Evolutionary conservation across 495 filamentous ascomycete genomes (phyloP).

Genomic region (Penicillium subrubescens): DNA sequence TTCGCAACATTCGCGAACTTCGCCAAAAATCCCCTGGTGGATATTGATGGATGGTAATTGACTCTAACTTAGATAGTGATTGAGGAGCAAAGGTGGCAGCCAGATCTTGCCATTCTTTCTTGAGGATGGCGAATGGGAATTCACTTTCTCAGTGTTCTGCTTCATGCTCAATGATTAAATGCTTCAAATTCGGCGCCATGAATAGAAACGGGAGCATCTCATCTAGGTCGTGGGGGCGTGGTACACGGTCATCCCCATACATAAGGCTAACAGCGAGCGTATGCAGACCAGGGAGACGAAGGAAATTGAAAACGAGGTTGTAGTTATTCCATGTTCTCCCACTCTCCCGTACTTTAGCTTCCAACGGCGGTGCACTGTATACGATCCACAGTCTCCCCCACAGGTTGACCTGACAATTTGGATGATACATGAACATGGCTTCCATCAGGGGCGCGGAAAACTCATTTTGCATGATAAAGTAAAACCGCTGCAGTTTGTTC

Average conservation of each 20-base stretch:
- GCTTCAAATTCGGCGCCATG: not conserved
- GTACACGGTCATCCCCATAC: not conserved
- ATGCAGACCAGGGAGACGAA: not conserved
- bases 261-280: not conserved
- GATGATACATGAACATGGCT: too few relatives aligned
- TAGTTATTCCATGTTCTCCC: not conserved
- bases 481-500: too few relatives aligned
- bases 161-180: not conserved
- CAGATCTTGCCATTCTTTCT: not conserved
- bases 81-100: not conserved
- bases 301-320: constrained; percentile 1
- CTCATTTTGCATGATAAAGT: too few relatives aligned
- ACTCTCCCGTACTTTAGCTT: too few relatives aligned
- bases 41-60: not conserved
- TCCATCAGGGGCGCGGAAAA: too few relatives aligned
- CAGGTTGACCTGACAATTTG: too few relatives aligned
- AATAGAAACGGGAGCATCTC: constrained; percentile 11
- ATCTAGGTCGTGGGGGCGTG: not conserved
- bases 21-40: not conserved
- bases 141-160: not conserved
- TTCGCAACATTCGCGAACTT: not conserved
- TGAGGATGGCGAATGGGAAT: not conserved
- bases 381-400: too few relatives aligned
- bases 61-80: not conserved
- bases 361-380: too few relatives aligned